These are phyloP conservation scores for Alternaria metachromatica DNA, from an alignment of 2,329 filamentous ascomycete species.

Conservation along the genomic window DNA sequence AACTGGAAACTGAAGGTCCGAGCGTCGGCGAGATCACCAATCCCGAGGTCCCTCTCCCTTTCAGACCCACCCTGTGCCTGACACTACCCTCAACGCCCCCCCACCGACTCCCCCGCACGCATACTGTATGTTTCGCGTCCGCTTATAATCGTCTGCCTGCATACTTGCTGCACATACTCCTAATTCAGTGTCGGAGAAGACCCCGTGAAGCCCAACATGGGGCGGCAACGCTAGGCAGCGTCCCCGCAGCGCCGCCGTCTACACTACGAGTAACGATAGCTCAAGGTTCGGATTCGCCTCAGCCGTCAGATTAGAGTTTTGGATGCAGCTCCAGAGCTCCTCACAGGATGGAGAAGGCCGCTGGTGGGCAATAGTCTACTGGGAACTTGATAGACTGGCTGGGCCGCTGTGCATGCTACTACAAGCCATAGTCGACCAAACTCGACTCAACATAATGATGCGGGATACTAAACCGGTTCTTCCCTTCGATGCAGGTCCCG, in stretches of 20 bases:
- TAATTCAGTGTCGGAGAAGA: not conserved
- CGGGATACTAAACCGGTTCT: not conserved
- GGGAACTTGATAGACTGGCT: not conserved
- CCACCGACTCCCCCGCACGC: conserved; percentile 5
- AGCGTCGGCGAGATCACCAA: conserved; percentile 16
- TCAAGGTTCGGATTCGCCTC: not conserved
- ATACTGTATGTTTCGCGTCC: conserved; percentile 1
- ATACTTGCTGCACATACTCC: not conserved
- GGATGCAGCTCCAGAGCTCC: not conserved
- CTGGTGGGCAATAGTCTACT: not conserved
- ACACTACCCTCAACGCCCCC: conserved; percentile 1
- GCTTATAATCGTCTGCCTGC: not conserved
- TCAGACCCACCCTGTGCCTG: conserved; percentile 12
- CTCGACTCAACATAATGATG: not conserved
- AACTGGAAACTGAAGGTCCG: conserved; percentile 1
- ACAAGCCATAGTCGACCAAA: not conserved
- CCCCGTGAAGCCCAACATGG: not conserved
- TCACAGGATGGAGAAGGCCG: not conserved
- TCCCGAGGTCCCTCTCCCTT: conserved; percentile 6
- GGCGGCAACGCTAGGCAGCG: not conserved
- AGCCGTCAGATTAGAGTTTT: not conserved
- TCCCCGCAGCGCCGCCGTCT: not conserved
- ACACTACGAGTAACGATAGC: not conserved
- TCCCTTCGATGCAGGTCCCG: not conserved
- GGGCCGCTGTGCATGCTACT: not conserved